A percentile compares a stretch with the other conserved stretches of the same genome.
Evolutionary conservation across 768 basidiomycete species (phyloP).

Genomic region (Cystofilobasidium macerans): DNA sequence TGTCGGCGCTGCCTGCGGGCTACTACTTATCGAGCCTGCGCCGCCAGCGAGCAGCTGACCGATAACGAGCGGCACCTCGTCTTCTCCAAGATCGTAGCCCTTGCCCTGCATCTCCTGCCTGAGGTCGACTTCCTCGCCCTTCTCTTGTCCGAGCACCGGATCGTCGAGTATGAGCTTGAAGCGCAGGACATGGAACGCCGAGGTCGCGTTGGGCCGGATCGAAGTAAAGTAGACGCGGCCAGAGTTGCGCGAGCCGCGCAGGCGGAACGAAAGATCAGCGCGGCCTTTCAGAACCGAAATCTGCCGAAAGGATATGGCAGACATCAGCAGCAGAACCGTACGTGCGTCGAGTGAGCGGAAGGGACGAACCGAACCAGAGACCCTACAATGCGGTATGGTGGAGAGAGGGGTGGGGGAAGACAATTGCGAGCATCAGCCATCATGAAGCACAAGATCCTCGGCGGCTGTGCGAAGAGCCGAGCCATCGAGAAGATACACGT

Average conservation of each 20-base stretch:
- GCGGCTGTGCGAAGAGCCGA: no score
- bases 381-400: no score
- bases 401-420: no score
- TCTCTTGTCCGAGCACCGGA: not conserved
- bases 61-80: not conserved
- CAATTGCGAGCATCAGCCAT: no score
- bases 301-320: not conserved
- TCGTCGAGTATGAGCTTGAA: conserved; percentile 23
- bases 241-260: conserved; percentile 8
- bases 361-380: no score
- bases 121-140: conserved; percentile 19
- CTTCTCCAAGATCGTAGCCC: conserved; percentile 17
- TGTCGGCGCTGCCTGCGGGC: no score
- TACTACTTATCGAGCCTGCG: no score
- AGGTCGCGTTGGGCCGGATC: conserved; percentile 14
- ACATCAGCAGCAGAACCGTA: no score
- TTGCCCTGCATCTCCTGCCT: conserved; percentile 23
- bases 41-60: not conserved
- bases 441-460: no score
- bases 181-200: conserved; percentile 25
- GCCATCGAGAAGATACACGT: no score
- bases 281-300: not conserved
- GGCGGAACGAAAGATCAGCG: conserved; percentile 10
- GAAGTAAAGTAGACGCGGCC: conserved; percentile 24
- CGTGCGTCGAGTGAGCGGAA: no score